phyloP scores from a whole-genome alignment of 148 eudicot species.

The Selenicereus undatus region DNA sequence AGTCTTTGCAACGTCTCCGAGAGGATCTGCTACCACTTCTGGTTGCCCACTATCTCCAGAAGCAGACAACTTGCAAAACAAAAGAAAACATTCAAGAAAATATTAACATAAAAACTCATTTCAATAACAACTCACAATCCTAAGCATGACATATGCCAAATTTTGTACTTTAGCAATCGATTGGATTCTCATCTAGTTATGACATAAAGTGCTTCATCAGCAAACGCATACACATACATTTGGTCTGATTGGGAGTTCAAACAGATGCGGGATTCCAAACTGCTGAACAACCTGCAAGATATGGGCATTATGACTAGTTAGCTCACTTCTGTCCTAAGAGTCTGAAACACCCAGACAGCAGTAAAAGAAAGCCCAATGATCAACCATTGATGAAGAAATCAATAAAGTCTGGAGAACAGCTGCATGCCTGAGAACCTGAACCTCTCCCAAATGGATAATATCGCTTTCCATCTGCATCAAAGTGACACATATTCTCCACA shows the following conservation, averaged over 20 bases:
- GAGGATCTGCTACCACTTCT: slow-evolving; percentile 92
- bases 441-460: slow-evolving; percentile 98
- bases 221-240: slow-evolving; percentile 46
- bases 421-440: slow-evolving; percentile 93
- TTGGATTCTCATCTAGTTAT: background rate
- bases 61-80: slow-evolving; percentile 66
- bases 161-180: background rate
- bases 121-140: no score
- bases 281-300: slow-evolving; percentile 83
- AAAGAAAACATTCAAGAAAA: slow-evolving; percentile 5
- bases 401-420: slow-evolving; percentile 25
- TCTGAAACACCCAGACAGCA: slow-evolving; percentile 9
- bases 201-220: background rate
- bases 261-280: slow-evolving; percentile 92
- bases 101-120: no score
- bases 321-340: background rate
- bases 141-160: no score
- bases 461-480: slow-evolving; percentile 99
- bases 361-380: slow-evolving; percentile 23
- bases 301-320: slow-evolving; percentile 8
- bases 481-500: slow-evolving; percentile 98
- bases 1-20: slow-evolving; percentile 77
- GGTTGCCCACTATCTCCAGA: slow-evolving; percentile 98
- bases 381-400: slow-evolving; percentile 29
- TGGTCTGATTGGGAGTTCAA: slow-evolving; percentile 95